These are phyloP conservation scores for Arctostaphylos glauca DNA, from an alignment of 148 eudicot species.

Conservation along the genomic window DNA sequence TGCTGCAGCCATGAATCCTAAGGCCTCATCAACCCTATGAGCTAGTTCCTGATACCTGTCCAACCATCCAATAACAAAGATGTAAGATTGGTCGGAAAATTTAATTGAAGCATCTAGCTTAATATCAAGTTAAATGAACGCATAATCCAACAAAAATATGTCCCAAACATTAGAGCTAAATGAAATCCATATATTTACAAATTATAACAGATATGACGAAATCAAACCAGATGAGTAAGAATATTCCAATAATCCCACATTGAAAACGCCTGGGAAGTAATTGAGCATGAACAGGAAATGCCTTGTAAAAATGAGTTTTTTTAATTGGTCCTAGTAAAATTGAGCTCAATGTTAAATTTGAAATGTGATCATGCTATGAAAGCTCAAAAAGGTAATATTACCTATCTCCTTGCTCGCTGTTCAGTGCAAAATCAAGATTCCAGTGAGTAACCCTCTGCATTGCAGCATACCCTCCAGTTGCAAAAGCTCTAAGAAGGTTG, in stretches of 20 bases:
- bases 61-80: background rate
- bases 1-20: constrained; percentile 14
- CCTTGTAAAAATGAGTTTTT: background rate
- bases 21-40: constrained; percentile 11
- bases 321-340: background rate
- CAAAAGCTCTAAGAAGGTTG: constrained; percentile 10
- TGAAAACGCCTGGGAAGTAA: background rate
- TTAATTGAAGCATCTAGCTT: background rate
- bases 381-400: constrained; percentile 8
- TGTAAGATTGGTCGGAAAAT: background rate
- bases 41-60: constrained; percentile 16
- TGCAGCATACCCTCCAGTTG: constrained; percentile 13
- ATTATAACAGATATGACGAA: background rate
- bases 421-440: constrained; percentile 31
- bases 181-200: background rate
- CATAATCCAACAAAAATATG: background rate
- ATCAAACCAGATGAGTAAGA: background rate
- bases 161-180: background rate
- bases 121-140: background rate
- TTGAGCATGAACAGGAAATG: background rate
- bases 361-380: background rate
- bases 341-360: background rate
- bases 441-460: constrained; percentile 31
- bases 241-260: background rate
- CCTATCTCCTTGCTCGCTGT: constrained; percentile 35